Conservation (phyloP, 192 early-diverging fungal genomes). For the Coemansia sp. region DNA sequence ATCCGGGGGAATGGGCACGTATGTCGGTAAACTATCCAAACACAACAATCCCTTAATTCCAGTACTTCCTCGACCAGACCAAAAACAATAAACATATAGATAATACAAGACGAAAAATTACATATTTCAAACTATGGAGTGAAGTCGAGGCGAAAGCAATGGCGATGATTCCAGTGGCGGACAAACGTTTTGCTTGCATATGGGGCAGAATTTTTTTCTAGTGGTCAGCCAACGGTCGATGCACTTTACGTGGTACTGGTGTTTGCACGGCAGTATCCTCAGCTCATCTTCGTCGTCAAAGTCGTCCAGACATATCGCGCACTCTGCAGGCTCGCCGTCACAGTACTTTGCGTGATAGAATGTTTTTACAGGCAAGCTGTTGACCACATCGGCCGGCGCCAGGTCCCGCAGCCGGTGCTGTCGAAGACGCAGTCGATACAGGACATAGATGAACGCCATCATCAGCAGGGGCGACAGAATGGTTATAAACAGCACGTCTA, state of each 20-base stretch:
- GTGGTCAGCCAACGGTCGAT: slow-evolving; percentile 91
- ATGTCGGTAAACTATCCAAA: slow-evolving; percentile 45
- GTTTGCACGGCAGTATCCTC: slow-evolving; percentile 79
- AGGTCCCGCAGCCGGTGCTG: slow-evolving; percentile 70
- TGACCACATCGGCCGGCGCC: slow-evolving; percentile 72
- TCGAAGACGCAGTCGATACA: slow-evolving; percentile 71
- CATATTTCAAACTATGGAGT: slow-evolving; percentile 32
- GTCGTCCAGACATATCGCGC: slow-evolving; percentile 93
- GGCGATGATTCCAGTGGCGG: slow-evolving; percentile 39
- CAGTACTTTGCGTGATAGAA: slow-evolving; percentile 61
- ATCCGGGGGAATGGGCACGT: slow-evolving; percentile 38
- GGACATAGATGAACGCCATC: slow-evolving; percentile 69
- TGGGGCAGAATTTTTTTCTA: slow-evolving; percentile 73
- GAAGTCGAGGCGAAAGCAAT: slow-evolving; percentile 38
- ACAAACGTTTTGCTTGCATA: slow-evolving; percentile 70
- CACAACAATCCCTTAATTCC: slow-evolving; percentile 50
- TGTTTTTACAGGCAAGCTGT: slow-evolving; percentile 69
- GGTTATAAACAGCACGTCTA: slow-evolving; percentile 79
- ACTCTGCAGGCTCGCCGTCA: slow-evolving; percentile 76
- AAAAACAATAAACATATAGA: slow-evolving; percentile 6
- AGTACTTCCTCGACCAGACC: slow-evolving; percentile 40
- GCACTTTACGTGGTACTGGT: slow-evolving; percentile 85
- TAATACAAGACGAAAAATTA: background rate
- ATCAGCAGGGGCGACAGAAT: slow-evolving; percentile 80
- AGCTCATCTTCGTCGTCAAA: slow-evolving; percentile 77